Conservation (phyloP, 352 stramenopile species). For the Phytophthora hybrid region DNA sequence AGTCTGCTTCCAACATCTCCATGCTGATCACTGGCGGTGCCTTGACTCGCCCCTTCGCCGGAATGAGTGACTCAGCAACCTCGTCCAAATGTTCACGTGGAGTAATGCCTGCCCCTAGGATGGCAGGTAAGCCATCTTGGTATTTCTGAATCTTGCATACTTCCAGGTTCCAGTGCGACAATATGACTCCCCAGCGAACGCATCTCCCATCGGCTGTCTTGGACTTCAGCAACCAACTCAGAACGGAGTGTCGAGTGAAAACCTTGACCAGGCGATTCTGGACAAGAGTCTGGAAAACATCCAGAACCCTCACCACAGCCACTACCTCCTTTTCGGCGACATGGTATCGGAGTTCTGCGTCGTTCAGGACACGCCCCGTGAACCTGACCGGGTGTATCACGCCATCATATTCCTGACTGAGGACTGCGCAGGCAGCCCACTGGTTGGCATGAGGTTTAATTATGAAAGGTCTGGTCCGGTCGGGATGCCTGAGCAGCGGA, state of each 20-base stretch:
- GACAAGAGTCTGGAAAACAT: neutral
- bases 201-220: neutral
- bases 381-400: neutral
- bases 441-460: too few species aligned
- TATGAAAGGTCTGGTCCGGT: neutral
- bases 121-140: constrained; percentile 1
- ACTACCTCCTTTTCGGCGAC: constrained; percentile 4
- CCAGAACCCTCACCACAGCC: neutral
- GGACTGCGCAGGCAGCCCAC: too few species aligned
- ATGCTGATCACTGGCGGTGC: constrained; percentile 8
- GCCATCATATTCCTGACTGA: too few species aligned
- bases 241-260: constrained; percentile 6
- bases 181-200: neutral
- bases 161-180: constrained; percentile 6
- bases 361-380: constrained; percentile 2
- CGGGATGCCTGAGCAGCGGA: neutral
- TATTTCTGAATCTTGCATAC: constrained; percentile 1
- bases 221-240: constrained; percentile 8
- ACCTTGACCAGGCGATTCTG: neutral
- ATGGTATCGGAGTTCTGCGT: neutral
- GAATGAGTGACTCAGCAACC: neutral
- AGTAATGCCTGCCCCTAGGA: neutral
- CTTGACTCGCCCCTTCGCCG: neutral
- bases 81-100: constrained; percentile 2
- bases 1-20: constrained; percentile 6